Evolutionary conservation across 352 stramenopile species (phyloP).

Genomic region (Globisporangium nunn): DNA sequence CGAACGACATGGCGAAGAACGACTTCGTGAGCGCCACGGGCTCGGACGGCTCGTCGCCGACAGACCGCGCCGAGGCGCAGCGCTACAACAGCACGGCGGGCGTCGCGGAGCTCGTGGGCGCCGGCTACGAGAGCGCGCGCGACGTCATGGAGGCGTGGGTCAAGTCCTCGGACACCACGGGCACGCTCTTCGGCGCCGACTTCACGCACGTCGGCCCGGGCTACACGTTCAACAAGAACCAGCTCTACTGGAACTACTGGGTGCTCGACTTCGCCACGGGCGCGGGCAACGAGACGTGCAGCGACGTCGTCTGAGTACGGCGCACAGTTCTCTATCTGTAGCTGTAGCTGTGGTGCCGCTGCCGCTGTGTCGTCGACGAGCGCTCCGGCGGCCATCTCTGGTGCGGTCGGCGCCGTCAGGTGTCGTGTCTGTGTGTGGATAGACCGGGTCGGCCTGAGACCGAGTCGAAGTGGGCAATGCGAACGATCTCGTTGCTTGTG

Average conservation of each 20-base stretch:
- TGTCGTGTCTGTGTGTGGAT: too few relatives aligned
- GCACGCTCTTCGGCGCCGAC: slow-evolving; percentile 17
- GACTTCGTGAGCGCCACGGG: slow-evolving; percentile 18
- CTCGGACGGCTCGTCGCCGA: slow-evolving; percentile 19
- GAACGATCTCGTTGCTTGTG: too few relatives aligned
- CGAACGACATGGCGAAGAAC: slow-evolving; percentile 24
- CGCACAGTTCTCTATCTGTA: too few relatives aligned
- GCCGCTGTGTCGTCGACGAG: too few relatives aligned
- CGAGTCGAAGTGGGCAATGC: too few relatives aligned
- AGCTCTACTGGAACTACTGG: slow-evolving; percentile 28
- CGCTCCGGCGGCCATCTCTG: too few relatives aligned
- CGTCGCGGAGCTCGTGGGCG: slow-evolving; percentile 22
- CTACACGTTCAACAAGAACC: slow-evolving; percentile 23
- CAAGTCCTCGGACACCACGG: slow-evolving; percentile 14
- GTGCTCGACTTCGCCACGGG: slow-evolving; percentile 20
- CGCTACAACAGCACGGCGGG: slow-evolving; percentile 23
- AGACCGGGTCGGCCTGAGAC: too few relatives aligned
- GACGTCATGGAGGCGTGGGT: slow-evolving; percentile 24
- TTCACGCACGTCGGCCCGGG: slow-evolving; percentile 23
- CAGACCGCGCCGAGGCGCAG: slow-evolving; percentile 17
- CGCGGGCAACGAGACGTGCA: slow-evolving; percentile 9
- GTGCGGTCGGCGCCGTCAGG: too few relatives aligned
- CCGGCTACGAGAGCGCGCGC: slow-evolving; percentile 18
- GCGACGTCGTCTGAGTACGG: neutral
- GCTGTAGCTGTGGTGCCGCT: too few relatives aligned